Percentiles rank a stretch among this genome's conserved stretches.
Evolutionary conservation across 2,329 filamentous ascomycete species (phyloP).

Genomic region (Moelleriella libera): DNA sequence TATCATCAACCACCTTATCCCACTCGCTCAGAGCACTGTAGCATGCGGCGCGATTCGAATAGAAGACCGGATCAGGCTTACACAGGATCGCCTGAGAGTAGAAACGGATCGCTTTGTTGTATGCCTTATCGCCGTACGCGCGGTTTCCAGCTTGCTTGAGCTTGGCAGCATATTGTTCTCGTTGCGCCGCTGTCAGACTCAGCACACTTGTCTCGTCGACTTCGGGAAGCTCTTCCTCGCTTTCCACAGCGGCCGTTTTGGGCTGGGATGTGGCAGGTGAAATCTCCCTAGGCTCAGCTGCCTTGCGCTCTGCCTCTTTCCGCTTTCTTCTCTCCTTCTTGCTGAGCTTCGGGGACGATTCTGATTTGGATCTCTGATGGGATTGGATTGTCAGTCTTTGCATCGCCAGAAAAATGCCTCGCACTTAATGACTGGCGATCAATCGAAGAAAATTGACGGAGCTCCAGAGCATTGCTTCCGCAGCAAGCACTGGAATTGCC

Average conservation of each 20-base stretch:
- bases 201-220: constrained; percentile 42
- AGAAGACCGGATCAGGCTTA: constrained; percentile 96
- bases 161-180: constrained; percentile 77
- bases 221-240: constrained; percentile 56
- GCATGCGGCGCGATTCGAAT: constrained; percentile 96
- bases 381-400: no score
- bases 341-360: constrained; percentile 54
- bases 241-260: constrained; percentile 38
- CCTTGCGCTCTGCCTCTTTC: constrained; percentile 60
- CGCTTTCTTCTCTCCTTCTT: constrained; percentile 85
- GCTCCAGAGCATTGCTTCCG: no score
- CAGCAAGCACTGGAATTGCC: background rate
- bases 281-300: constrained; percentile 27
- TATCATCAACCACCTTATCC: constrained; percentile 95
- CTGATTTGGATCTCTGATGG: constrained; percentile 27
- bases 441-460: no score
- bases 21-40: constrained; percentile 87
- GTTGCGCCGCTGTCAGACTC: constrained; percentile 45
- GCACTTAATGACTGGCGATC: background rate
- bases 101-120: constrained; percentile 82
- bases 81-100: constrained; percentile 94
- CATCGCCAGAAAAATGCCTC: background rate
- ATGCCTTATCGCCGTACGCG: constrained; percentile 88
- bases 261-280: constrained; percentile 23
- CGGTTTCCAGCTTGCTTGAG: constrained; percentile 94